Evolutionary conservation across 768 basidiomycete genomes (phyloP), one percentile per base, ranked within the genome.

Genomic region (Pleurotus sapidus): DNA sequence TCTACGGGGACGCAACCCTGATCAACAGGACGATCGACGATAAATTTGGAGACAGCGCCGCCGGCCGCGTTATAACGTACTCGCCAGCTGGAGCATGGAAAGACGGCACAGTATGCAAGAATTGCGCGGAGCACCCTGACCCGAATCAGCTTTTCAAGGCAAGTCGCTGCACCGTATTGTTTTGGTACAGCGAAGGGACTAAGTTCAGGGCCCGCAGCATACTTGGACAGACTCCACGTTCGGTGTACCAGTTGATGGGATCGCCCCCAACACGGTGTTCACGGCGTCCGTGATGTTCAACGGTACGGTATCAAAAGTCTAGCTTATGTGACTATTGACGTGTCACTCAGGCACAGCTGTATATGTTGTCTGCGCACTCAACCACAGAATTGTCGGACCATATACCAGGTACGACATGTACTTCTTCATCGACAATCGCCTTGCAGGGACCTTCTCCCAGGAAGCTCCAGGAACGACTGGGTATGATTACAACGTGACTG

Each of bases 11-110:
- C 25, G 25, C 25, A 27, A 27, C 25, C 7, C 25, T 27, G 25
- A 6, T 27, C 4, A 78, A 79, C 57, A 63, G 73, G 30, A 77
- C 77, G 7, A 69, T 80, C 30, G 78, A 80, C 67, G 77, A 78
- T 61, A 68, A 68, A 38, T 60, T 63, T 25, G 70, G 70, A 40
- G 69, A 74, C 60, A 56, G 64, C 15, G 17, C 55, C 17, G 73
- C 71, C 38, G 69, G 74, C 25, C 57, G 54, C 12, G 57, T 53
- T 5, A 67, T 77, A n/a, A 55, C 57, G 5, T 77, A 78, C 59
- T 34, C 61, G 18, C 75, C 77, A 17, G 42, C 57, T 6, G 60
- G 61, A 5, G 69, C 60, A 11, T 78, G 77, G 78, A 65, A 64
- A n/a, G 46, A 55, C 20, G 67, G 67, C 3, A 54, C 64, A 27